Conservation (phyloP, 2,329 filamentous ascomycete species). For the Diaporthe sp. region DNA sequence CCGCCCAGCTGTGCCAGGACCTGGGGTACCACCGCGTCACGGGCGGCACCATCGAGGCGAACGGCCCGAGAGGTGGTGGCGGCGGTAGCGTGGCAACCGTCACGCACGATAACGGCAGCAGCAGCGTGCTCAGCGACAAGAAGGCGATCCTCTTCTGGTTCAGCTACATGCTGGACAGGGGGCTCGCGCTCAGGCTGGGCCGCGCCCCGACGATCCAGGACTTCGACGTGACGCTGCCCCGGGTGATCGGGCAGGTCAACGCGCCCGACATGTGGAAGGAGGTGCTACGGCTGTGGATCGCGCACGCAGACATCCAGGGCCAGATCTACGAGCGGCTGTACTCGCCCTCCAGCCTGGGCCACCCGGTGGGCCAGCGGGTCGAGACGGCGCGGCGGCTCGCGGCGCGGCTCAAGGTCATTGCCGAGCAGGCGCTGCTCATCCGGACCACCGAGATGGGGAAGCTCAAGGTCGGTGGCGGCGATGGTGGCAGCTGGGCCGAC, state of each 20-base stretch:
- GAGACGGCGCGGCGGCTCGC: constrained; percentile 55
- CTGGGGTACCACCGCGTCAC: constrained; percentile 70
- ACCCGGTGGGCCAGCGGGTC: constrained; percentile 54
- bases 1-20: constrained; percentile 71
- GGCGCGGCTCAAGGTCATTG: constrained; percentile 52
- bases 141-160: constrained; percentile 62
- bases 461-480: constrained; percentile 41
- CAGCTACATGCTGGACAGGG: constrained; percentile 69
- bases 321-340: constrained; percentile 71
- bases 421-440: constrained; percentile 51
- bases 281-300: constrained; percentile 67
- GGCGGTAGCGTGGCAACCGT: constrained; percentile 66
- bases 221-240: constrained; percentile 64
- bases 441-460: constrained; percentile 52
- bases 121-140: constrained; percentile 46
- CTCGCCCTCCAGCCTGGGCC: constrained; percentile 59
- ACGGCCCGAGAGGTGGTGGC: background rate
- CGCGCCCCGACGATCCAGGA: constrained; percentile 69
- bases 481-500: constrained; percentile 40
- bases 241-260: constrained; percentile 46
- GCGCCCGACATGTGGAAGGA: constrained; percentile 56
- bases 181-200: constrained; percentile 69
- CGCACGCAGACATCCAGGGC: constrained; percentile 68
- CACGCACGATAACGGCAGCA: constrained; percentile 41
- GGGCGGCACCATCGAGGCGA: constrained; percentile 44